phyloP scores from a whole-genome alignment of 2,329 filamentous ascomycete genomes.

The Tolypocladium nubicola region DNA sequence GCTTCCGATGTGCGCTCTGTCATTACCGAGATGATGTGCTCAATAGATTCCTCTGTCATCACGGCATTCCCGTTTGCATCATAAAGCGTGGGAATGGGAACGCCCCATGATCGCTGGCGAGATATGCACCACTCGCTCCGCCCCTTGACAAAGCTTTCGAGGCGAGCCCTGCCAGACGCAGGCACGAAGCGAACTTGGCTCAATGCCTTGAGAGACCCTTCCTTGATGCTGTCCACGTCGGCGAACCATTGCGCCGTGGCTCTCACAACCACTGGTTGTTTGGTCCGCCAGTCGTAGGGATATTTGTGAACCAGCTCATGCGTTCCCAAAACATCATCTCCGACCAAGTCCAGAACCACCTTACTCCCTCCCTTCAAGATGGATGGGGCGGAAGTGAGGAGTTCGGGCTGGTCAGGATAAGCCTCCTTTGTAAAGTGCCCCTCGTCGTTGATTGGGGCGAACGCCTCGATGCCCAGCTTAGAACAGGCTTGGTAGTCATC shows the following conservation, averaged over 20 bases:
- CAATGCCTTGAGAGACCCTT: conserved; percentile 59
- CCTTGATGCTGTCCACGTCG: conserved; percentile 75
- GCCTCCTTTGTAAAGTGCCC: conserved; percentile 75
- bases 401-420: conserved; percentile 56
- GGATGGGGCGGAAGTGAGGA: conserved; percentile 54
- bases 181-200: conserved; percentile 70
- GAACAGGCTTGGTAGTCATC: conserved; percentile 86
- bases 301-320: conserved; percentile 83
- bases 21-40: conserved; percentile 75
- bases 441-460: conserved; percentile 73
- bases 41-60: conserved; percentile 68
- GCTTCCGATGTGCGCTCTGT: conserved; percentile 72
- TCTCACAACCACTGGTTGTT: conserved; percentile 79
- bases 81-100: conserved; percentile 89
- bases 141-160: conserved; percentile 78
- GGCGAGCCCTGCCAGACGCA: conserved; percentile 56
- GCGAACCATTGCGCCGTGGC: conserved; percentile 98
- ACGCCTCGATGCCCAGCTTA: conserved; percentile 57
- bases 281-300: conserved; percentile 96
- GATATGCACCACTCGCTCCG: conserved; percentile 98
- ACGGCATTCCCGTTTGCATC: conserved; percentile 61
- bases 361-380: conserved; percentile 62
- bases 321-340: conserved; percentile 52
- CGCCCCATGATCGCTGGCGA: conserved; percentile 88
- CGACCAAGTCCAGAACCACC: conserved; percentile 60